Base-by-base conservation (phyloP, 2,329 filamentous ascomycete genomes). In the Dryadomyces sulphureus region DNA sequence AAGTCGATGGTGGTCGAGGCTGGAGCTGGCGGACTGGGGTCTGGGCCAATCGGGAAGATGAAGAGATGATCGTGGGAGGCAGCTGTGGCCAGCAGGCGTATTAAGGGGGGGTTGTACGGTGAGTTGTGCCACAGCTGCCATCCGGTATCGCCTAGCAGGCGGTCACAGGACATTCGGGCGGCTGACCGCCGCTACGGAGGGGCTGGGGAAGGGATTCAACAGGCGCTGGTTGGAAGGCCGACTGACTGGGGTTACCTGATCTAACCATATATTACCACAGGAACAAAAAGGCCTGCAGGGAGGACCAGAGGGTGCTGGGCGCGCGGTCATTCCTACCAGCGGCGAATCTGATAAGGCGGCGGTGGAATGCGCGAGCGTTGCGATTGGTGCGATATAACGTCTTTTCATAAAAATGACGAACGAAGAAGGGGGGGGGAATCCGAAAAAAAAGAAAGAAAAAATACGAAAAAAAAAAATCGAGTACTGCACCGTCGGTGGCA, bases 321-420 rank as follows among this genome's bases (percentile, higher is more conserved):
- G n/a, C n/a, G n/a, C n/a, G n/a, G n/a, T 17, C 35, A n/a, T n/a
- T 38, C 35, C n/a, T 30, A 7, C 34, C 34, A 36, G 40, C 38
- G 20, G 41, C 45, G 42, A 51, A 52, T 52, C 51, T 52, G 51
- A 52, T 52, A 52, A 52, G 47, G 32, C n/a, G 20, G 32, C 24
- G 12, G 14, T 19, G 38, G 43, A n/a, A 45, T 51, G 47, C 47
- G 49, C 49, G 38, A 36, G 48, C 42, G 3, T 20, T 45, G 36
- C 49, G 49, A 52, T 52, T 52, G 49, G 50, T 11, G 6, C 16
- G 16, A 22, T 16, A 17, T n/a, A 30, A 6, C 20, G 38, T 39
- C 25, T 22, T 41, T 21, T 43, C 48, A 47, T 47, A 43, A 32
- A 46, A 47, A 47, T 49, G 48, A 48, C 45, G 42, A 49, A 43